phyloP scores from a whole-genome alignment of 805 yeast species.

The Lipomyces spencermartinsiae region DNA sequence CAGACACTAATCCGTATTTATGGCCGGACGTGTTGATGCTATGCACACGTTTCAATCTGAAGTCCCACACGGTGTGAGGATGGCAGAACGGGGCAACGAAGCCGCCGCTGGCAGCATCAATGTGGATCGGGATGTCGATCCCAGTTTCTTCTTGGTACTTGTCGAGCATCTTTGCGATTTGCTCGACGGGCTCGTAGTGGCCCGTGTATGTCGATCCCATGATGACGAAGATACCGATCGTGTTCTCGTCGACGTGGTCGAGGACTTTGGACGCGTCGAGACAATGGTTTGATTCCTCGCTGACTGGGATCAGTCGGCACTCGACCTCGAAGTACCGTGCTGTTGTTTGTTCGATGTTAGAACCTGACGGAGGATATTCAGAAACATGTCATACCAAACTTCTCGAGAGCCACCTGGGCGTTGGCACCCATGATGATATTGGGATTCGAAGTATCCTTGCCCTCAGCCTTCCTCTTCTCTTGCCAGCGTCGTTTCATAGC shows the following conservation, averaged over 20 bases:
- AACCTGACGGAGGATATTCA: not conserved
- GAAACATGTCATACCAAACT: constrained; percentile 58
- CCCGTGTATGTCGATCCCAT: constrained; percentile 94
- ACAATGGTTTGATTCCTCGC: constrained; percentile 63
- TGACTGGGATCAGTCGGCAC: constrained; percentile 73
- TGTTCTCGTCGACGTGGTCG: constrained; percentile 81
- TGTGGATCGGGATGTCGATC: constrained; percentile 77
- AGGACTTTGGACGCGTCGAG: constrained; percentile 66
- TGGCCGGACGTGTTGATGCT: constrained; percentile 92
- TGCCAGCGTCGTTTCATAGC: constrained; percentile 94
- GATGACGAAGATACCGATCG: constrained; percentile 88
- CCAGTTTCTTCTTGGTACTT: constrained; percentile 73
- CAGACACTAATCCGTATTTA: constrained; percentile 88
- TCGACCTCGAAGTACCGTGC: constrained; percentile 91
- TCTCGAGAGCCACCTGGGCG: constrained; percentile 93
- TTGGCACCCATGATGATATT: constrained; percentile 91
- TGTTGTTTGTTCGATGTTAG: not conserved
- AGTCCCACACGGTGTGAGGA: constrained; percentile 85
- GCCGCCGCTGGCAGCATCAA: constrained; percentile 93
- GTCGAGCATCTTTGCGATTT: constrained; percentile 68
- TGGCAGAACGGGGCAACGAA: constrained; percentile 83
- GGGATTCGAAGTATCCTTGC: constrained; percentile 68
- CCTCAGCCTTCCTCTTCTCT: constrained; percentile 61
- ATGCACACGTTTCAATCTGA: constrained; percentile 73
- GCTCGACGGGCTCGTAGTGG: constrained; percentile 78